These are phyloP conservation scores for Pyrenophora seminiperda DNA, from an alignment of 2,329 filamentous ascomycete species.

Conservation along the genomic window DNA sequence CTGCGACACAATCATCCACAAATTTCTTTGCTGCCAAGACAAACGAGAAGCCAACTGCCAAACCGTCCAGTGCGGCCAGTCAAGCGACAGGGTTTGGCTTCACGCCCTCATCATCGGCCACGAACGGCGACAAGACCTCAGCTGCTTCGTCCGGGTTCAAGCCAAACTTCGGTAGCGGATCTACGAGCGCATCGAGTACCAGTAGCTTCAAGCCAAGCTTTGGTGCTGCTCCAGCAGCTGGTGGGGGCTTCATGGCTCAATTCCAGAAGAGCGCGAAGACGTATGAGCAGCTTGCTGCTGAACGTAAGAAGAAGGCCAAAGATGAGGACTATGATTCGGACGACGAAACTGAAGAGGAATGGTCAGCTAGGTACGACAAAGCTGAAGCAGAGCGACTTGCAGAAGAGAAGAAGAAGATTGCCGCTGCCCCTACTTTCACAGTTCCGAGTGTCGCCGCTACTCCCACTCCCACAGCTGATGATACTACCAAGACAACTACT, in stretches of 20 bases:
- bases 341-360: conserved; percentile 43
- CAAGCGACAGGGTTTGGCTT: conserved; percentile 20
- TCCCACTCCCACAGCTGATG: conserved; percentile 24
- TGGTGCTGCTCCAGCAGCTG: conserved; percentile 14
- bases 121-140: conserved; percentile 9
- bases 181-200: not conserved
- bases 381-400: conserved; percentile 38
- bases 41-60: conserved; percentile 6
- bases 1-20: conserved; percentile 18
- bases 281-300: conserved; percentile 38
- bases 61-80: conserved; percentile 17
- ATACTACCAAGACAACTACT: conserved; percentile 3
- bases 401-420: conserved; percentile 32
- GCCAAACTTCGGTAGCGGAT: conserved; percentile 22
- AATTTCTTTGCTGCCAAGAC: conserved; percentile 19
- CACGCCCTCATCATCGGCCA: conserved; percentile 19
- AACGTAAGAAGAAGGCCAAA: conserved; percentile 44
- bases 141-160: conserved; percentile 12
- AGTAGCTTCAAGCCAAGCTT: conserved; percentile 21
- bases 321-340: conserved; percentile 46
- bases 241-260: conserved; percentile 31
- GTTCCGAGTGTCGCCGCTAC: conserved; percentile 14
- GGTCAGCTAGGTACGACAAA: conserved; percentile 40
- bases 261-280: conserved; percentile 41
- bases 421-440: conserved; percentile 29